These are phyloP conservation scores for Diplocarpon mali DNA, from an alignment of 2,329 filamentous ascomycete species.

Conservation along the genomic window DNA sequence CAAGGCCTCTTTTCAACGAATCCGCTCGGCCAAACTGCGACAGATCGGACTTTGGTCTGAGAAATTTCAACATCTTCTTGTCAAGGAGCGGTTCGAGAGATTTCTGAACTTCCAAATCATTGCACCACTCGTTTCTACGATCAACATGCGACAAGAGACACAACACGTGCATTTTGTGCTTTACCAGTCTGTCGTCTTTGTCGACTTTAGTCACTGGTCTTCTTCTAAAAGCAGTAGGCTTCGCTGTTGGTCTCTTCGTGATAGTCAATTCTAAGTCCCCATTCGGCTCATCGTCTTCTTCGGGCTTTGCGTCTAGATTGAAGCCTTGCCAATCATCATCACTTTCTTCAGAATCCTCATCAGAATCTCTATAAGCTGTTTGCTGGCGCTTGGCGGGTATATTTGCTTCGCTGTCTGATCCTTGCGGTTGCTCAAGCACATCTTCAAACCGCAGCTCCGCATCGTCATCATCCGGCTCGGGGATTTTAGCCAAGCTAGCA, in stretches of 20 bases:
- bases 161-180: slow-evolving; percentile 81
- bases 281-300: slow-evolving; percentile 23
- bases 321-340: slow-evolving; percentile 56
- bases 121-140: slow-evolving; percentile 80
- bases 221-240: slow-evolving; percentile 18
- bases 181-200: slow-evolving; percentile 48
- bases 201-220: slow-evolving; percentile 45
- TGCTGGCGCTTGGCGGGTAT: slow-evolving; percentile 22
- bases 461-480: slow-evolving; percentile 16
- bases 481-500: slow-evolving; percentile 6
- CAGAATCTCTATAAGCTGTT: slow-evolving; percentile 36
- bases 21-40: slow-evolving; percentile 67
- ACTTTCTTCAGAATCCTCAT: slow-evolving; percentile 41
- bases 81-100: slow-evolving; percentile 54
- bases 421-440: slow-evolving; percentile 15
- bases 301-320: slow-evolving; percentile 28
- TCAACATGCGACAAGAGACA: slow-evolving; percentile 72
- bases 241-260: slow-evolving; percentile 14
- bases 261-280: slow-evolving; percentile 28
- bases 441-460: slow-evolving; percentile 26
- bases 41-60: slow-evolving; percentile 57
- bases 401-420: slow-evolving; percentile 10
- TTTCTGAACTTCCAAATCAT: slow-evolving; percentile 58
- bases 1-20: slow-evolving; percentile 69
- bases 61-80: slow-evolving; percentile 51